A percentile compares a stretch with the other conserved stretches of the same genome.
phyloP scores from a whole-genome alignment of 2,329 filamentous ascomycete genomes.

The Reticulascus tulasneorum region DNA sequence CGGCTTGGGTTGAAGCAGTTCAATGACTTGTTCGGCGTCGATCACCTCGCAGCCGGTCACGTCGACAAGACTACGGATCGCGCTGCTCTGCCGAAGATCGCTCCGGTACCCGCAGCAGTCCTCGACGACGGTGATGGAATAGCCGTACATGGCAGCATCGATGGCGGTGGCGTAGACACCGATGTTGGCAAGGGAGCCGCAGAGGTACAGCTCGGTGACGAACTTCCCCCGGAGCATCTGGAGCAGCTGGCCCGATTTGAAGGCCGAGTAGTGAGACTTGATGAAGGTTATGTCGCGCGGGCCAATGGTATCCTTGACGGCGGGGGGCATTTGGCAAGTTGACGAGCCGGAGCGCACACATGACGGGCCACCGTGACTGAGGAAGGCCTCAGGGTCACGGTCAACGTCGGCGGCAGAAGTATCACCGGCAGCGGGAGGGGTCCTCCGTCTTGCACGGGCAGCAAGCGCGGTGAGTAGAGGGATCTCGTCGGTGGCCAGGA shows the following conservation, averaged over 20 bases:
- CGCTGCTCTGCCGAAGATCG: slow-evolving; percentile 63
- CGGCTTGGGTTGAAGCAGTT: slow-evolving; percentile 13
- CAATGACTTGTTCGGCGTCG: slow-evolving; percentile 15
- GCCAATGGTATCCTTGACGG: slow-evolving; percentile 39
- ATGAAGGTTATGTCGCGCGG: slow-evolving; percentile 47
- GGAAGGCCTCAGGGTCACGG: slow-evolving; percentile 44
- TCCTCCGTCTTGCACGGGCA: slow-evolving; percentile 19
- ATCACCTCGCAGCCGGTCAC: slow-evolving; percentile 72
- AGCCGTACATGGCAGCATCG: slow-evolving; percentile 83
- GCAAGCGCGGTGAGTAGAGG: slow-evolving; percentile 6
- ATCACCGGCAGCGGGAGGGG: slow-evolving; percentile 11
- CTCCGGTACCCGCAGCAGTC: slow-evolving; percentile 84
- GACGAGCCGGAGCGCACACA: slow-evolving; percentile 41
- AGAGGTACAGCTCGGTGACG: slow-evolving; percentile 85
- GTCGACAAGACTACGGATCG: slow-evolving; percentile 67
- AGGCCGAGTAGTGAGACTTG: slow-evolving; percentile 87
- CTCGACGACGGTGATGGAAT: slow-evolving; percentile 80
- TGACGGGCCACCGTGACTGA: slow-evolving; percentile 35
- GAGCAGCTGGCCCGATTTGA: slow-evolving; percentile 70
- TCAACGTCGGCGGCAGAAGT: slow-evolving; percentile 15
- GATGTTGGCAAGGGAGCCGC: slow-evolving; percentile 80
- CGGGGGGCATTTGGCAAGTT: slow-evolving; percentile 41
- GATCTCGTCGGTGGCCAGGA: slow-evolving; percentile 36
- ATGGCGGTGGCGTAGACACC: slow-evolving; percentile 88
- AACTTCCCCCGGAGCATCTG: slow-evolving; percentile 77